Base-by-base conservation (phyloP, 1,139 yeast species). In the Pichiaceae sp. region DNA sequence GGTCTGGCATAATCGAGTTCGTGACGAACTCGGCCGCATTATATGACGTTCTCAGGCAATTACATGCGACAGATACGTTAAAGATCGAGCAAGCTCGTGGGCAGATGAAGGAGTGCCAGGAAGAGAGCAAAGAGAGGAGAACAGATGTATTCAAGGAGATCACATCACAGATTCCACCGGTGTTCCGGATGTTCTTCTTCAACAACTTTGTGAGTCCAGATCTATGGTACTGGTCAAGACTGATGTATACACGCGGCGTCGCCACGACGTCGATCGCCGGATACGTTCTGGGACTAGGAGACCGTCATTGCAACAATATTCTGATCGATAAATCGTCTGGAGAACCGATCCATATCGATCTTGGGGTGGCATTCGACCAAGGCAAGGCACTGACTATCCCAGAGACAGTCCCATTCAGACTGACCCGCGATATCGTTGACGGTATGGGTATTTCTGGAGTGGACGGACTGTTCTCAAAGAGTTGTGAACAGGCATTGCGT, bases 291-390 rank as follows among this genome's bases (percentile, higher is more conserved):
- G 99, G 99, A 0, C 66, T 93, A 11, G 99, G 99, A 2, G 99
- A 93, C 55, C 67, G 99, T 19, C 99, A 93, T 58, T 75, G 95
- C 53, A 86, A 86, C 55, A 93, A 93, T 54, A 81, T 93, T 31
- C 60, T 93, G 40, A 54, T 93, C n/a, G 97, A 93, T 54, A 66
- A 69, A 37, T 54, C 54, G 14, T 70, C 84, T 0, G 98, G 98
- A 0, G 96, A 89, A 47, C 95, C 96, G 0, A 78, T 93, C 21
- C 98, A 93, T 56, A 93, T 93, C 50, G 99, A 93, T 56, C 64
- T 93, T 26, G 99, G 98, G 0, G 91, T 91, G 38, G 94, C 97
- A 0, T 93, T 93, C 62, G 98, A 93, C 53, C 89, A 82, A 52
- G 98, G 98, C 0, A 79, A 75, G 48, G 59, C 78, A 14, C 63